Base-by-base conservation (phyloP, 805 yeast genomes). In the Candida mattraensis region DNA sequence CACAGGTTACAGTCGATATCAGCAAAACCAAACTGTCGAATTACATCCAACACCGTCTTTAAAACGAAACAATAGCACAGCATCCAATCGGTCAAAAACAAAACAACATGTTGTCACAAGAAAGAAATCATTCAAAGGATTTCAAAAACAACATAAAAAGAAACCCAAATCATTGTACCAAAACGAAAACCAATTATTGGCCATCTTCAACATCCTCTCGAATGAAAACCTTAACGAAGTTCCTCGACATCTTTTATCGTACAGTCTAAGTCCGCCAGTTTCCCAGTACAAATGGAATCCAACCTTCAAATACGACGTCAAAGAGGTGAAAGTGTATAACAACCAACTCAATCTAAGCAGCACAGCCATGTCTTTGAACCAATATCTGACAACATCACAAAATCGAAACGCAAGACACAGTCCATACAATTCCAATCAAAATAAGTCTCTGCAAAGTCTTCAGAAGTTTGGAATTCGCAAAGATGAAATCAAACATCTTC, bases 271-370 rank as follows among this genome's bases (percentile, higher is more conserved):
- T 3, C 45, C 53, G 1, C 14, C 18, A 12, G 14, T 18, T 1
- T 46, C 48, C 17, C 38, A 42, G 18, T 20, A 40, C 26, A 51
- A 51, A 34, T 17, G 36, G 18, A 48, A 47, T 15, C 63, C 63
- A 12, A 32, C 37, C 3, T 22, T 58, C 15, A 37, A 43, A 27
- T 47, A 48, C 28, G 27, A 49, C 11, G 33, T 58, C 3, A 42
- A 47, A 16, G 39, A 42, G 18, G 37, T 49, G 1, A 32, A 35
- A 10, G 8, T 48, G 7, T 18, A 19, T 5, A 24, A 41, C 13
- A 24, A 37, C 18, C 33, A 40, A 20, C 21, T 56, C 3, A 21
- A 16, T 1, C 35, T 56, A 10, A 35, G 44, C 9, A 38, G 48
- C 4, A 28, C 58, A 0, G 38, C 47, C 7, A 21, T 50, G 14